Evolutionary conservation across 1,139 yeast genomes (phyloP).

Genomic region (Lodderomyces beijingensis): DNA sequence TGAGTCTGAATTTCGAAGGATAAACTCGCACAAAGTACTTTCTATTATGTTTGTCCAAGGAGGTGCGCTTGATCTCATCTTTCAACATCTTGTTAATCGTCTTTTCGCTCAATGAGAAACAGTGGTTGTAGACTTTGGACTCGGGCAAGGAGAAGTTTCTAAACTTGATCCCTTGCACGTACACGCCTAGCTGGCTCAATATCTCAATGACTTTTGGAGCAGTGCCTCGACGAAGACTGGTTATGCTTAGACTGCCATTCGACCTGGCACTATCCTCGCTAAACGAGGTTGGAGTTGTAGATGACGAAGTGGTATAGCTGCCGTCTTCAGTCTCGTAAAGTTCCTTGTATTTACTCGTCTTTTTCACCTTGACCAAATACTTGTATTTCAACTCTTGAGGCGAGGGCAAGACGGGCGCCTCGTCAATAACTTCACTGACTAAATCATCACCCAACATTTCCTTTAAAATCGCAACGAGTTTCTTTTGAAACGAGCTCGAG

Average conservation of each 20-base stretch:
- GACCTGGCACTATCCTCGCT: slow-evolving; percentile 37
- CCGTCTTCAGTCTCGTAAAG: slow-evolving; percentile 21
- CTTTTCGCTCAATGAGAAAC: slow-evolving; percentile 83
- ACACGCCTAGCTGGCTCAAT: slow-evolving; percentile 59
- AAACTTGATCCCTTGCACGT: slow-evolving; percentile 71
- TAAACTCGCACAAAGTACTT: slow-evolving; percentile 76
- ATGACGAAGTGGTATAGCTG: slow-evolving; percentile 21
- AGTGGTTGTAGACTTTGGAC: slow-evolving; percentile 75
- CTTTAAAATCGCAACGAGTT: slow-evolving; percentile 48
- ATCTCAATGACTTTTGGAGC: slow-evolving; percentile 34
- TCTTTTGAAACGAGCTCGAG: slow-evolving; percentile 56
- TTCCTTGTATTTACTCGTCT: slow-evolving; percentile 30
- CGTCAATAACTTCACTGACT: slow-evolving; percentile 38
- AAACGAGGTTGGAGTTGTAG: slow-evolving; percentile 38
- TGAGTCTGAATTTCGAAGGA: slow-evolving; percentile 75
- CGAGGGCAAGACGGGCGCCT: slow-evolving; percentile 49
- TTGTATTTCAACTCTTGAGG: slow-evolving; percentile 68
- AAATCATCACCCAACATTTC: slow-evolving; percentile 59
- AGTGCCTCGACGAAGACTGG: slow-evolving; percentile 18
- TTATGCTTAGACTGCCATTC: slow-evolving; percentile 9
- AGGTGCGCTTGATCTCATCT: slow-evolving; percentile 48
- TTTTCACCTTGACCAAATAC: slow-evolving; percentile 74
- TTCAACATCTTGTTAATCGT: slow-evolving; percentile 58
- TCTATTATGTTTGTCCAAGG: slow-evolving; percentile 73
- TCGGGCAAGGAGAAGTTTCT: slow-evolving; percentile 82